A percentile compares a stretch with the other conserved stretches of the same genome.
phyloP scores from a whole-genome alignment of 1,284 basidiomycete species.

The Trametes sp. region DNA sequence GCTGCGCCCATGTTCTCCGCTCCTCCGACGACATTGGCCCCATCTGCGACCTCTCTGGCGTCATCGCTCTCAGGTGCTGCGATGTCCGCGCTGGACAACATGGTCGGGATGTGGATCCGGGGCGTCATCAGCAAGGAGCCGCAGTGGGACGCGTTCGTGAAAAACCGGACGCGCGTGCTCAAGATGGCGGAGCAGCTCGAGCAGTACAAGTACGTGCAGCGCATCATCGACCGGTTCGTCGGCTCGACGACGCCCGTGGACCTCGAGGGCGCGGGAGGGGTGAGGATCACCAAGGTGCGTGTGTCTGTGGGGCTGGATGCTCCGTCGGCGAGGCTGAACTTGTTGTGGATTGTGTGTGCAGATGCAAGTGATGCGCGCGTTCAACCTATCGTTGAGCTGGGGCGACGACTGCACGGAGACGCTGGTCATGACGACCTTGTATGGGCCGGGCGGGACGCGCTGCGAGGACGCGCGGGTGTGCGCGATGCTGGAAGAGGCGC shows the following conservation, averaged over 20 bases:
- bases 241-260: conserved; percentile 33
- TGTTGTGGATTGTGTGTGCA: conserved; percentile 34
- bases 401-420: conserved; percentile 59
- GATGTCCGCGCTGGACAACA: conserved; percentile 31
- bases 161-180: conserved; percentile 27
- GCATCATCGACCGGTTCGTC: conserved; percentile 37
- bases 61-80: conserved; percentile 25
- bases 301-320: neutral
- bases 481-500: conserved; percentile 55
- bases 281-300: conserved; percentile 38
- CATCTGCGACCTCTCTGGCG: conserved; percentile 20
- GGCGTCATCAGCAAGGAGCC: conserved; percentile 32
- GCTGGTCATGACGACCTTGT: conserved; percentile 56
- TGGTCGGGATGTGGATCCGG: conserved; percentile 35
- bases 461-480: conserved; percentile 57
- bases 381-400: conserved; percentile 55
- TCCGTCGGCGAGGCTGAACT: no score
- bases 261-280: conserved; percentile 31
- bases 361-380: conserved; percentile 62
- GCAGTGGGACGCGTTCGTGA: conserved; percentile 37
- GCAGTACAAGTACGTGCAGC: conserved; percentile 42
- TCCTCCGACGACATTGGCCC: conserved; percentile 20
- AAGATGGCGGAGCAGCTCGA: conserved; percentile 38
- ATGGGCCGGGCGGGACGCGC: conserved; percentile 62
- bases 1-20: neutral